These are phyloP conservation scores for Papiliotrema fonsecae DNA, from an alignment of 1,284 basidiomycete genomes.

Conservation along the genomic window DNA sequence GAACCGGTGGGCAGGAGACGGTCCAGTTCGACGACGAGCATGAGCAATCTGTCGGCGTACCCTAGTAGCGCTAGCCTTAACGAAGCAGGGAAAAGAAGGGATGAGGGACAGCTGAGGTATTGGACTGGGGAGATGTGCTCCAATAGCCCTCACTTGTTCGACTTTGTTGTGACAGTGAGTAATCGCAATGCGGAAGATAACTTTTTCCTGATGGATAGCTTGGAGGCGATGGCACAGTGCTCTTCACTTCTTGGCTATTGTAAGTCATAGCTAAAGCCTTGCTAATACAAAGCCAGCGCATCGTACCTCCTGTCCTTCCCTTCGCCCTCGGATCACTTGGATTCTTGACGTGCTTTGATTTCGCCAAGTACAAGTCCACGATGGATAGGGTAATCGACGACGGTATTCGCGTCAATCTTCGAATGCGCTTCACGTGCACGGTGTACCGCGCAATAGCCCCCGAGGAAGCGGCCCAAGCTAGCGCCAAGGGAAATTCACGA, in stretches of 20 bases:
- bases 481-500: conserved; percentile 53
- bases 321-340: conserved; percentile 98
- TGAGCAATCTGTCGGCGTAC: conserved; percentile 34
- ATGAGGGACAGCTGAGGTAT: conserved; percentile 89
- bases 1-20: conserved; percentile 66
- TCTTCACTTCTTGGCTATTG: conserved; percentile 99
- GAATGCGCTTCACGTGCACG: conserved; percentile 99
- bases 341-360: conserved; percentile 98
- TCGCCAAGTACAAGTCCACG: conserved; percentile 75
- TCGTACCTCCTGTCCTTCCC: conserved; percentile 94
- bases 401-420: conserved; percentile 93
- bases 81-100: conserved; percentile 37
- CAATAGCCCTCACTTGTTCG: conserved; percentile 85
- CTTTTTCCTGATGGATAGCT: conserved; percentile 54
- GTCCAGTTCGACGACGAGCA: conserved; percentile 49
- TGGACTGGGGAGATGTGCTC: conserved; percentile 98
- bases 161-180: conserved; percentile 94
- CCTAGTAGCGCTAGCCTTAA: conserved; percentile 32
- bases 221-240: conserved; percentile 95
- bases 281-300: conserved; percentile 59
- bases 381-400: conserved; percentile 87
- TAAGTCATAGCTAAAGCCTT: conserved; percentile 14
- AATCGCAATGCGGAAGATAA: conserved; percentile 11
- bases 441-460: conserved; percentile 84
- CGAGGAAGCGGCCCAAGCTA: conserved; percentile 51